Evolutionary conservation across 306 rosid genomes (phyloP), one percentile per base, ranked within the genome.

Genomic region (Medicago lupulina): DNA sequence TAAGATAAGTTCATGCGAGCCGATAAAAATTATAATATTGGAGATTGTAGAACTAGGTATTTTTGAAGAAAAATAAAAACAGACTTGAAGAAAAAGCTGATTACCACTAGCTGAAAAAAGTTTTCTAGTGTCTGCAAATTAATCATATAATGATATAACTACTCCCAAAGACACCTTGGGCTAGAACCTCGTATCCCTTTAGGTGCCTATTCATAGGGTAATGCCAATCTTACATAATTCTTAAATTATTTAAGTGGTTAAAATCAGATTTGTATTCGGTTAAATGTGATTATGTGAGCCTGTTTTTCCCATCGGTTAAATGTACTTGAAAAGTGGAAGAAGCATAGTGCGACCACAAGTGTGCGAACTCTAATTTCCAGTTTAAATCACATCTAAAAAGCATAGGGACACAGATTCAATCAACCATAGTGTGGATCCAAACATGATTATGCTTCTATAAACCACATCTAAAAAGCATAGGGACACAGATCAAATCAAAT

Each of bases 101-200:
- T 39, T n/a, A 44, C 25, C 25, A 58, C 43, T 38, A 13, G 49
- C 47, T 8, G 7, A 40, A 40, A n/a, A 23, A 46, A 9, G 16
- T 19, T 76, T 65, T 74, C 11, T 1, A 12, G 23, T 74, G 34
- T 74, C 44, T 17, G 40, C 23, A 64, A n/a, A n/a, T n/a, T n/a
- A n/a, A 31, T 70, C 62, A 70, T 46, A 51, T 53, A 76, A 25
- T 28, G 15, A 43, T 43, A 43, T 9, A 43, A 44, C 15, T 44
- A 44, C 13, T 44, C 6, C 50, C 11, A 44, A 3, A 44, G 13
- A 46, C 13, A 12, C 2, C 51, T 1, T 13, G 51, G 4, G 7
- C 51, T 46, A 43, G 49, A 43, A 43, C 21, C 50, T 18, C 14
- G 6, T 68, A 21, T 60, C 46, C 46, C 47, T 74, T 5, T 73